Evolutionary conservation across 371 early-diverging fungal genomes (phyloP).

Genomic region (Mucor indicus): DNA sequence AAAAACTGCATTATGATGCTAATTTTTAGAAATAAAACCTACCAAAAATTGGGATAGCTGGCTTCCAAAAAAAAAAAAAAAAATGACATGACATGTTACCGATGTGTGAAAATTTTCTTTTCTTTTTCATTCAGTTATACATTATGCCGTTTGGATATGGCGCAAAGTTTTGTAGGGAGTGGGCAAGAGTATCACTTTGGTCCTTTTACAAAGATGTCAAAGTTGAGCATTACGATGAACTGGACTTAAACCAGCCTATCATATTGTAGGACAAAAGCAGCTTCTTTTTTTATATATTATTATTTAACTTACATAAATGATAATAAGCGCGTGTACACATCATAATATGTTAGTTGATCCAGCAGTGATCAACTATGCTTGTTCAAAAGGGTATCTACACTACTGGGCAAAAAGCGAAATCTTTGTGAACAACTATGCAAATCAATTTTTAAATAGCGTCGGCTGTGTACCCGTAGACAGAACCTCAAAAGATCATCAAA

Average conservation of each 20-base stretch:
- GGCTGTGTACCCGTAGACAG: constrained; percentile 39
- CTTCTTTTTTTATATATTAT: no score
- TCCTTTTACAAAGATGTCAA: constrained; percentile 4
- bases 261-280: constrained; percentile 10
- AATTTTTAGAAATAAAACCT: no score
- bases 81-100: no score
- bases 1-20: no score
- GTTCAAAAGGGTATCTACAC: constrained; percentile 19
- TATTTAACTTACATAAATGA: not conserved
- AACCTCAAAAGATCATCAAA: constrained; percentile 18
- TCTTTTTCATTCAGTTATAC: no score
- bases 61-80: no score
- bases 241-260: constrained; percentile 1
- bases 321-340: constrained; percentile 21
- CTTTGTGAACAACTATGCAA: constrained; percentile 9
- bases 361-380: constrained; percentile 18
- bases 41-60: no score
- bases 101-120: no score
- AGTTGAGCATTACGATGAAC: not conserved
- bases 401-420: constrained; percentile 36
- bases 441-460: constrained; percentile 9
- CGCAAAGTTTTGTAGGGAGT: constrained; percentile 7
- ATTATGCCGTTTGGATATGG: constrained; percentile 10
- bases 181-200: constrained; percentile 11
- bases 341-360: constrained; percentile 43